These are phyloP conservation scores for Tetramitus jugosus DNA, from an alignment of 208 protist genomes.

Conservation along the genomic window DNA sequence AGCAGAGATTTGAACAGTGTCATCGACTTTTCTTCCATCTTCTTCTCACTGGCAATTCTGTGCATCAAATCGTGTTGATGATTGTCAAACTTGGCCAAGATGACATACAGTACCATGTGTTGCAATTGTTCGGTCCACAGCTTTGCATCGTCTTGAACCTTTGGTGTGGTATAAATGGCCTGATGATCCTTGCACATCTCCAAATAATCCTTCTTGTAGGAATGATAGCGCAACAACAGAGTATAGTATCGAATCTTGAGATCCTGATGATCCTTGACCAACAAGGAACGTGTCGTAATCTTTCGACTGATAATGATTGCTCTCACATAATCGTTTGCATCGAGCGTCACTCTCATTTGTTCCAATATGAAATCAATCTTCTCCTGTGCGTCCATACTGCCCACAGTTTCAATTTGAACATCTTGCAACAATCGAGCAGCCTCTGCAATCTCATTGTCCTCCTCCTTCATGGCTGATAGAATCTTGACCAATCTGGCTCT, in stretches of 20 bases:
- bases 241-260: conserved; percentile 52
- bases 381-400: conserved; percentile 87
- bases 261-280: conserved; percentile 51
- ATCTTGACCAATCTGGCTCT: background rate
- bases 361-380: conserved; percentile 88
- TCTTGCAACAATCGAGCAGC: conserved; percentile 82
- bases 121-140: conserved; percentile 31
- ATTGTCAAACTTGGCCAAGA: conserved; percentile 41
- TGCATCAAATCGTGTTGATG: conserved; percentile 53
- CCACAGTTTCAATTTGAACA: conserved; percentile 91
- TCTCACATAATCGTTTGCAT: conserved; percentile 82
- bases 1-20: conserved; percentile 31
- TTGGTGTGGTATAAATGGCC: conserved; percentile 31
- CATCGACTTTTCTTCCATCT: conserved; percentile 27
- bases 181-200: conserved; percentile 22
- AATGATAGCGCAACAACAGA: conserved; percentile 31
- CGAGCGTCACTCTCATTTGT: conserved; percentile 84
- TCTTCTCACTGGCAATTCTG: conserved; percentile 44
- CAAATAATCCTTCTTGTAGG: conserved; percentile 29
- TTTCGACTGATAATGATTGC: conserved; percentile 82
- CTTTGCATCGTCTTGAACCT: conserved; percentile 14
- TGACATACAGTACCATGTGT: conserved; percentile 40
- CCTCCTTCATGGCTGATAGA: conserved; percentile 58
- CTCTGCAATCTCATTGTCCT: conserved; percentile 67
- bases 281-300: conserved; percentile 70